Evolutionary conservation across 192 early-diverging fungal species (phyloP), one percentile per base, ranked within the genome.

Genomic region (Rhizoclosmatium sp.): DNA sequence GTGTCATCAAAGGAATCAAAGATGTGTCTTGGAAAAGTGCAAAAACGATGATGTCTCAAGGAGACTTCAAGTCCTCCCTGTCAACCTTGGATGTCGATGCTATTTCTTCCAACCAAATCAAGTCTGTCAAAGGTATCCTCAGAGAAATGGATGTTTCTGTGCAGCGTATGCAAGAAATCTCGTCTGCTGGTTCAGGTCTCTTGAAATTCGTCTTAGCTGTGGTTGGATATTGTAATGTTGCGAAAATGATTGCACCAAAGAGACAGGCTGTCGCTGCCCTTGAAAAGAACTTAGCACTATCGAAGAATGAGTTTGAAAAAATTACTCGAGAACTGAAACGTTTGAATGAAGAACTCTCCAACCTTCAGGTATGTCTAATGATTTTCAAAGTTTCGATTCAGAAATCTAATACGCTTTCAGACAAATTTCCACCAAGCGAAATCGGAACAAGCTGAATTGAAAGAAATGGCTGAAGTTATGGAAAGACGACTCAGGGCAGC

Each of bases 11-110:
- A 70, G 86, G 86, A 10, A 90, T 90, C 79, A 90, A 90, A 59
- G 89, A 90, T 80, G 86, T 90, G 2, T 90, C 89, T 9, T 90
- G 89, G 89, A 90, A 90, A 81, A 87, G 86, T 65, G 89, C 89
- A 3, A 90, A 90, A 65, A 83, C 81, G 21, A 90, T 90, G 89
- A 90, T 90, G 89, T 89, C 87, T 0, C 83, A 85, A 42, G 85
- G 79, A 59, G 89, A 90, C 69, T 90, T 90, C 77, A 90, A 90
- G 62, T 82, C 89, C 3, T 90, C 89, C 3, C 75, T 90, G 23
- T 81, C 81, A 48, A 44, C 71, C 2, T 61, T 90, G 68, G 87
- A 90, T 71, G 86, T 90, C 2, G 89, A 90, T 68, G 81, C 71
- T 31, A 90, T 90, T 42, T 86, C 87, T 12, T 76, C 74, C 45